Conservation (phyloP, 1,284 basidiomycete genomes). For the Tylopilus sp. region DNA sequence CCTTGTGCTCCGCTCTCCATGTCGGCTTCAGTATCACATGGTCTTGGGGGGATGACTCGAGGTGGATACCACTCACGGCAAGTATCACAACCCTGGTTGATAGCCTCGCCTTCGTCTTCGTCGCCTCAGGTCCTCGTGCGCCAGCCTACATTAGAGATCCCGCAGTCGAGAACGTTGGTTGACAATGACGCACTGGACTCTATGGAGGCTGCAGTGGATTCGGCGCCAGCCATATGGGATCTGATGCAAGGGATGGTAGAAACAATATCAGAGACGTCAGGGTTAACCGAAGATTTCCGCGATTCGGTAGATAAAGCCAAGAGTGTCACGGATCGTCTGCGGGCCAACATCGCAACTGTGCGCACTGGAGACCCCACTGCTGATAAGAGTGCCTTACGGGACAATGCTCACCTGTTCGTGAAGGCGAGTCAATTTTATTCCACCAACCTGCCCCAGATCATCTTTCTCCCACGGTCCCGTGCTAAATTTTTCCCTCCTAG, state of each 20-base stretch:
- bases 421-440: slow-evolving; percentile 46
- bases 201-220: slow-evolving; percentile 61
- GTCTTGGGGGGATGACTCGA: slow-evolving; percentile 14
- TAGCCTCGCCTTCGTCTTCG: slow-evolving; percentile 41
- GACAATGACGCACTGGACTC: slow-evolving; percentile 69
- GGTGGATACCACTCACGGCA: slow-evolving; percentile 48
- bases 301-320: slow-evolving; percentile 55
- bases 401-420: slow-evolving; percentile 68
- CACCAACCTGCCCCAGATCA: not conserved
- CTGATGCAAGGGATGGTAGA: slow-evolving; percentile 61
- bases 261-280: slow-evolving; percentile 37
- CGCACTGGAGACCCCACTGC: slow-evolving; percentile 45
- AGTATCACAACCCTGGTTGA: slow-evolving; percentile 54
- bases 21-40: slow-evolving; percentile 17
- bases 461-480: not conserved
- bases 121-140: slow-evolving; percentile 38
- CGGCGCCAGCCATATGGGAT: slow-evolving; percentile 70
- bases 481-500: slow-evolving; percentile 34
- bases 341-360: slow-evolving; percentile 49
- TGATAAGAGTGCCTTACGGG: slow-evolving; percentile 58
- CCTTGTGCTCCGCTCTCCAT: slow-evolving; percentile 12
- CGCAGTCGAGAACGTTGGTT: slow-evolving; percentile 52
- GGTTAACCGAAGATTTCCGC: slow-evolving; percentile 40
- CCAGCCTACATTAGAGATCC: slow-evolving; percentile 42
- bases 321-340: slow-evolving; percentile 53